Evolutionary conservation across 129 eudicot genomes (phyloP), one percentile per base, ranked within the genome.

Genomic region (Flaveria ramosissima): DNA sequence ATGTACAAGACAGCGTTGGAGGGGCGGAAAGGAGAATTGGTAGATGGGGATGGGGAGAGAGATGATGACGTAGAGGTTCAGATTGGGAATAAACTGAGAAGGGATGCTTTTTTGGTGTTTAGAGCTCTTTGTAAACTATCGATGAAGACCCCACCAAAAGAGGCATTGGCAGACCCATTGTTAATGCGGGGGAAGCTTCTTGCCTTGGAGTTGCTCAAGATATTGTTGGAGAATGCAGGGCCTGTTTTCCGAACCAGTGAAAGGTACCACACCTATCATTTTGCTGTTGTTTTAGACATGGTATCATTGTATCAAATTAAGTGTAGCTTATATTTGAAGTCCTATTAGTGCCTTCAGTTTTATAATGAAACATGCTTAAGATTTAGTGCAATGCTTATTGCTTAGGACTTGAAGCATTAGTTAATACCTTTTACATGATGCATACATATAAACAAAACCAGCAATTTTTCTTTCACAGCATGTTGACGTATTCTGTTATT

Each of bases 1-100:
- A 95, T 95, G 99, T 95, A 95, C 80, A 95, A 95, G 84, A 87
- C 99, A 1, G 99, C 99, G 1, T 84, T 95, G 81, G 99, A 95
- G 84, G 99, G 97, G 60, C 80, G 99, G 67, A 95, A 95, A 82
- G 99, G 99, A 79, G 99, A 95, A 69, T 84, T 95, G 88, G 96
- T 88, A 3, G 98, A 91, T 50, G 98, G 96, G 43, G 97, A 87
- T 59, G 86, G 42, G 67, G 98, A 89, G 82, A 86, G 96, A 73
- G 99, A 95, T 3, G 99, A 95, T 76, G 99, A 95, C 82, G 17
- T 83, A 85, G 99, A 95, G 83, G 96, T 95, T 81, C 99, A 95
- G 87, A 95, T 95, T 80, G 99, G 99, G 78, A 95, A 95, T 70
- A 95, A 95, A 81, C 74, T 95, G 87, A 91, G 97, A 80, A 69